Base-by-base conservation (phyloP, 192 early-diverging fungal species). In the Coemansia sp. region DNA sequence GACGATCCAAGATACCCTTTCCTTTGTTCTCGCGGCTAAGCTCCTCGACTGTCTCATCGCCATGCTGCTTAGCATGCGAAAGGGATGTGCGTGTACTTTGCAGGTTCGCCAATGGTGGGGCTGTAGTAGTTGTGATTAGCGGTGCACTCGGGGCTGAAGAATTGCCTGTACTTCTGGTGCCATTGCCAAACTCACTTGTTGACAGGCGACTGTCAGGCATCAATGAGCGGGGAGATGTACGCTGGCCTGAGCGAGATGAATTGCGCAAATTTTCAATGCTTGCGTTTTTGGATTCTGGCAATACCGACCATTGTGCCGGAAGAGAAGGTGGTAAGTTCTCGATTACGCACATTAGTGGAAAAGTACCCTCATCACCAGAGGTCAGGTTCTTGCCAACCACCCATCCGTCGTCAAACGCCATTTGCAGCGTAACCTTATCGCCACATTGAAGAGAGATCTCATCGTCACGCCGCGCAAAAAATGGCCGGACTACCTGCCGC, bases 401-500 rank as follows among this genome's bases (percentile, higher is more conserved):
- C 94, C 94, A 95, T 7, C 94, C 94, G 67, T 95, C 94, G 64
- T 94, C 92, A 79, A 92, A 95, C 21, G 82, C 83, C 66, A 85
- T 78, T 16, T 85, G 82, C 19, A 94, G 56, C 26, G 83, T 85
- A 7, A 94, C 85, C 60, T 87, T 83, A 64, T 94, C 93, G 56
- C 87, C 90, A 6, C 72, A 60, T n/a, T 82, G 71, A 24, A 94
- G 71, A 49, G 82, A 83, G 53, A 94, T 76, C 77, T 94, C 93
- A 75, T 94, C 93, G 18, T 83, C 83, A 56, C 89, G 83, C 54
- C 85, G 83, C 0, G 91, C 73, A 49, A 85, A 83, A 58, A 91
- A 92, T 53, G 88, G 78, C 55, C 85, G 65, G 1, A 87, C 49
- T 16, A 84, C 87, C 7, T 60, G 54, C 24, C 76, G 75, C 22